Conservation (phyloP, 306 rosid species). For the Prunus mira region DNA sequence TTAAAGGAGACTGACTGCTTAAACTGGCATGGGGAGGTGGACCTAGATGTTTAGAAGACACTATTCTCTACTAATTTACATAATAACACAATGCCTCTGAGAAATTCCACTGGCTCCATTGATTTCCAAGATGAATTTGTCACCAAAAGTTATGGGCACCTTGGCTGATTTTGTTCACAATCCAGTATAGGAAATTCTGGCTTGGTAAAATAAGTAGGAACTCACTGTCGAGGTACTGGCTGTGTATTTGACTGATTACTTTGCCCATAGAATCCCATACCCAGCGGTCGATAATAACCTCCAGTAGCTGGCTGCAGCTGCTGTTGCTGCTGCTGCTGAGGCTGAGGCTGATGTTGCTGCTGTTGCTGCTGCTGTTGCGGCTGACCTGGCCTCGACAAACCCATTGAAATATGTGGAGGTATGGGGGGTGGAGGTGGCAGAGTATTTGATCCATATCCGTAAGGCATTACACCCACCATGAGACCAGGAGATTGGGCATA, state of each 20-base stretch:
- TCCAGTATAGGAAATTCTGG: constrained; percentile 4
- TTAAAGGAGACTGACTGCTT: not conserved
- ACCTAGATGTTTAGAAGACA: constrained; percentile 2
- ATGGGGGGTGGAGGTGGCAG: constrained; percentile 82
- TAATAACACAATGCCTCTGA: constrained; percentile 36
- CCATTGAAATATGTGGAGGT: constrained; percentile 63
- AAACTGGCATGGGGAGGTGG: not conserved
- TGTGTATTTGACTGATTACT: constrained; percentile 62
- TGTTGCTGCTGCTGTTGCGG: constrained; percentile 41
- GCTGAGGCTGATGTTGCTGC: constrained; percentile 55
- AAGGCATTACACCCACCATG: constrained; percentile 57
- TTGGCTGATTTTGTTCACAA: constrained; percentile 16
- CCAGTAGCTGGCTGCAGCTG: constrained; percentile 53
- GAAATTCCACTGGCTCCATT: constrained; percentile 30
- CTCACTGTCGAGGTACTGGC: constrained; percentile 76
- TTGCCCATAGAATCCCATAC: constrained; percentile 78
- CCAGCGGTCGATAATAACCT: constrained; percentile 70
- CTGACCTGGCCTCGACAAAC: constrained; percentile 51
- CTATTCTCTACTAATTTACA: constrained; percentile 58
- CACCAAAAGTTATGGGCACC: constrained; percentile 19
- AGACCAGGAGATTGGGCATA: constrained; percentile 62
- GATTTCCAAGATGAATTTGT: constrained; percentile 26
- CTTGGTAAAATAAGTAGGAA: not conserved
- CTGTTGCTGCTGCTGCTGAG: constrained; percentile 45
- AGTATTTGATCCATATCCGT: constrained; percentile 53